Evolutionary conservation across 768 basidiomycete genomes (phyloP).

Genomic region (Boletus edulis): DNA sequence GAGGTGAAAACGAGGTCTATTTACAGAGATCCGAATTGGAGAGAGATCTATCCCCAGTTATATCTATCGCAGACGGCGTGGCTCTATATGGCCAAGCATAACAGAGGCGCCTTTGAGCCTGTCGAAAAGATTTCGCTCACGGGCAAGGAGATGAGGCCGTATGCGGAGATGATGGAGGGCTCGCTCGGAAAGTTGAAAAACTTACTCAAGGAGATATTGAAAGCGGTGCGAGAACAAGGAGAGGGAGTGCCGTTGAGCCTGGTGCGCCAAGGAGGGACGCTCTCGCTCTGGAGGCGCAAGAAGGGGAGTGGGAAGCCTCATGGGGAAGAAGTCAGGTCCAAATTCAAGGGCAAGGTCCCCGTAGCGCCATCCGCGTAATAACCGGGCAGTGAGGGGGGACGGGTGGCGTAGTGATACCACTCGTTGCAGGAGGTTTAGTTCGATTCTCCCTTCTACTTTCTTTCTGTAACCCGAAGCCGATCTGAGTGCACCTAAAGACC

Average conservation of each 20-base stretch:
- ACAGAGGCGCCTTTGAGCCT: slow-evolving; percentile 48
- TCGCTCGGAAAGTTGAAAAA: slow-evolving; percentile 28
- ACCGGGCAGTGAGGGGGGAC: no score
- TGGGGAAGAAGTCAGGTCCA: slow-evolving; percentile 22
- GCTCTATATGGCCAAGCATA: slow-evolving; percentile 59
- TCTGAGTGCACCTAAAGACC: no score
- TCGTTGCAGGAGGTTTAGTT: no score
- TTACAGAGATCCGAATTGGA: slow-evolving; percentile 48
- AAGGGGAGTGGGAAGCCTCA: slow-evolving; percentile 21
- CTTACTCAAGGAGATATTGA: slow-evolving; percentile 38
- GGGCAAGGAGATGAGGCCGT: slow-evolving; percentile 19
- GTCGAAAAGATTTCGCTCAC: slow-evolving; percentile 48
- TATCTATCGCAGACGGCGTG: slow-evolving; percentile 67
- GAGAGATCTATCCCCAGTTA: slow-evolving; percentile 60
- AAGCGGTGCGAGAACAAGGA: slow-evolving; percentile 50
- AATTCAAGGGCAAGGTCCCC: slow-evolving; percentile 8
- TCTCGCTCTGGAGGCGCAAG: slow-evolving; percentile 52
- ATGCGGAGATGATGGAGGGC: slow-evolving; percentile 19
- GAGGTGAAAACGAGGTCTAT: slow-evolving; percentile 35
- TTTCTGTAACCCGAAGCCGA: no score
- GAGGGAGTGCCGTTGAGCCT: slow-evolving; percentile 52
- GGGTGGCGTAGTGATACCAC: no score
- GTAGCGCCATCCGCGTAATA: not conserved
- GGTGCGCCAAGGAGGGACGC: slow-evolving; percentile 42
- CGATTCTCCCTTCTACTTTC: no score